Conservation (phyloP, 1,284 basidiomycete genomes). For the Ceratobasidium sp. region DNA sequence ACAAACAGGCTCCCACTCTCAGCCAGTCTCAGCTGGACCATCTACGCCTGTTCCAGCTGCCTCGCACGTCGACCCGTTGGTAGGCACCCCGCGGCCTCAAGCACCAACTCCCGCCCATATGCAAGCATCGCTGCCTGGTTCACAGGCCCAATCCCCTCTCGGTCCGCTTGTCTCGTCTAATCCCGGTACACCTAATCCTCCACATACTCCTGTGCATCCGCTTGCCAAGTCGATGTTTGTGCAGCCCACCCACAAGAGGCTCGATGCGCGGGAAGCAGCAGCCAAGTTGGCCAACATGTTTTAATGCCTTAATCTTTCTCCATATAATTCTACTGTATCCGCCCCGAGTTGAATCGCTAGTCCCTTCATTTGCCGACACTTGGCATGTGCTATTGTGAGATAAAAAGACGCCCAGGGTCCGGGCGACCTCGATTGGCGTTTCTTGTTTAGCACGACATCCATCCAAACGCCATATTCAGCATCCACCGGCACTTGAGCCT, state of each 20-base stretch:
- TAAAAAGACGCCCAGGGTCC: slow-evolving; percentile 6
- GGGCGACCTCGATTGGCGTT: neutral
- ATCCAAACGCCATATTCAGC: slow-evolving; percentile 31
- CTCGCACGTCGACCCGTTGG: slow-evolving; percentile 20
- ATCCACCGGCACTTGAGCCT: slow-evolving; percentile 26
- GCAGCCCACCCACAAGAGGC: slow-evolving; percentile 66
- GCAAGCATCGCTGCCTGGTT: slow-evolving; percentile 26
- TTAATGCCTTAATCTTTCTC: slow-evolving; percentile 52
- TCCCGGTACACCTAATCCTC: slow-evolving; percentile 59
- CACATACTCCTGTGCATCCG: slow-evolving; percentile 54
- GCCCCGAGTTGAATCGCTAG: slow-evolving; percentile 16
- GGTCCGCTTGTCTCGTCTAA: slow-evolving; percentile 46
- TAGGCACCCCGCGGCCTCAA: slow-evolving; percentile 16
- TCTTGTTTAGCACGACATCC: slow-evolving; percentile 25
- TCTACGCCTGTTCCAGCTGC: slow-evolving; percentile 49
- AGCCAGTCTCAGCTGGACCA: slow-evolving; percentile 45
- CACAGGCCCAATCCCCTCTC: slow-evolving; percentile 1
- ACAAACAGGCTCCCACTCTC: neutral
- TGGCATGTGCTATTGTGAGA: neutral
- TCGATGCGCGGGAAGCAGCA: slow-evolving; percentile 83
- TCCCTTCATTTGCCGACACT: neutral
- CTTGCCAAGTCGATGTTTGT: slow-evolving; percentile 73
- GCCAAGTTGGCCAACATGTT: slow-evolving; percentile 88
- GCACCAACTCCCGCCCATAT: slow-evolving; percentile 2
- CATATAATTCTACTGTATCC: slow-evolving; percentile 18